Conservation (phyloP, 2,329 filamentous ascomycete genomes). For the Hypoxylon sp. region DNA sequence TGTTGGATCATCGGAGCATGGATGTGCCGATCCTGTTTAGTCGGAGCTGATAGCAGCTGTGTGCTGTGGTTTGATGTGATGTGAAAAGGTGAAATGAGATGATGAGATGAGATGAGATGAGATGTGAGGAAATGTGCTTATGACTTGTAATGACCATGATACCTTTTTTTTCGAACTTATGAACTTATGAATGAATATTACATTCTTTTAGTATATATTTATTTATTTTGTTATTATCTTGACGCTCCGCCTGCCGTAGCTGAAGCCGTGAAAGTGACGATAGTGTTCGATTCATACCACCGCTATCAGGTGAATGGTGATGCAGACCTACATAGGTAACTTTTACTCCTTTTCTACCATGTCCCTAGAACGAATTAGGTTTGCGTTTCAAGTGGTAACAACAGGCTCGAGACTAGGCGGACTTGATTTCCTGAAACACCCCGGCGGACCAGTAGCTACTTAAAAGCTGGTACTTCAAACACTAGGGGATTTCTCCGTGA, state of each 20-base stretch:
- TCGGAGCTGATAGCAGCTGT: constrained; percentile 43
- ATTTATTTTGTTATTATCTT: neutral
- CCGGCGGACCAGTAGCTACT: neutral
- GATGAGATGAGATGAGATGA: constrained; percentile 2
- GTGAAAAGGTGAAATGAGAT: constrained; percentile 5
- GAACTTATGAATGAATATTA: constrained; percentile 39
- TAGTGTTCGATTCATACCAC: no score
- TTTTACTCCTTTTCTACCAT: no score
- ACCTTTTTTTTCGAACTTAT: constrained; percentile 38
- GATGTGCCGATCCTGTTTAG: constrained; percentile 75
- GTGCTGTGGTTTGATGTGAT: constrained; percentile 5
- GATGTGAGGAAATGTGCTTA: constrained; percentile 35
- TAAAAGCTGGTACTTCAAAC: neutral
- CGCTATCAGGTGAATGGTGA: no score
- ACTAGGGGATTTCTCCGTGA: neutral
- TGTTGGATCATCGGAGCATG: constrained; percentile 59
- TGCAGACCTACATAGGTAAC: no score
- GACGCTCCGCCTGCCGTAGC: neutral
- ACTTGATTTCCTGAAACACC: neutral
- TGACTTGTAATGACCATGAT: constrained; percentile 48
- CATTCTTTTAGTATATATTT: constrained; percentile 32
- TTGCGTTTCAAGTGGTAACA: neutral
- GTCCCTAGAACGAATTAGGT: neutral
- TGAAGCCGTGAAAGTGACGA: neutral
- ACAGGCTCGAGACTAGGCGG: neutral